These are phyloP conservation scores for Vigna unguiculata DNA, from an alignment of 306 rosid species.

Conservation along the genomic window DNA sequence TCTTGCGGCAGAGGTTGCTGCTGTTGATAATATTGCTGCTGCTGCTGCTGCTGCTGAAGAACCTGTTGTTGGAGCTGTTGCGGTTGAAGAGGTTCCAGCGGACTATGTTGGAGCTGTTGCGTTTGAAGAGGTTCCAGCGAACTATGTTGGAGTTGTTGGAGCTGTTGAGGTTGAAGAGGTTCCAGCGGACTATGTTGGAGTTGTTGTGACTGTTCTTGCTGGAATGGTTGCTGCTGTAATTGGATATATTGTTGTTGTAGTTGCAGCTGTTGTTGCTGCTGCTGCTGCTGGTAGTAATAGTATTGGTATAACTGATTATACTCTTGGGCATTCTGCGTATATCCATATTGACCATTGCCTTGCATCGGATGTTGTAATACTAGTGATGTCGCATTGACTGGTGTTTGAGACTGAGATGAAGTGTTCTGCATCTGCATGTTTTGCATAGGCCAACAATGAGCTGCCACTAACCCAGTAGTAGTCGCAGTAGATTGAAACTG, in stretches of 20 bases:
- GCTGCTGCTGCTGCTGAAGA: constrained; percentile 50
- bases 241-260: constrained; percentile 60
- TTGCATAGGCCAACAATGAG: constrained; percentile 59
- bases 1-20: constrained; percentile 61
- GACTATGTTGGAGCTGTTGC: constrained; percentile 54
- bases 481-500: constrained; percentile 60
- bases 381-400: constrained; percentile 50
- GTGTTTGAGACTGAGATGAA: constrained; percentile 59
- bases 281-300: constrained; percentile 82
- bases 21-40: constrained; percentile 51
- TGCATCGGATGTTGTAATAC: constrained; percentile 52
- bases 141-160: constrained; percentile 52
- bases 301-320: constrained; percentile 83
- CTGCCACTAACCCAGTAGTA: constrained; percentile 44
- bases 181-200: constrained; percentile 58
- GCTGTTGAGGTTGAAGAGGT: constrained; percentile 56
- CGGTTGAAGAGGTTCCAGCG: constrained; percentile 54
- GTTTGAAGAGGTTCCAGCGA: background rate
- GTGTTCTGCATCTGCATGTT: constrained; percentile 57
- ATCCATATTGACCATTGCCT: constrained; percentile 61
- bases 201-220: constrained; percentile 53
- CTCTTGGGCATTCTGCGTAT: constrained; percentile 63
- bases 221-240: constrained; percentile 55
- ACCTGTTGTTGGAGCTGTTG: constrained; percentile 30
- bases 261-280: constrained; percentile 59